These are phyloP conservation scores for Stentor coeruleus DNA, from an alignment of 73 alveolate genomes.

Conservation along the genomic window DNA sequence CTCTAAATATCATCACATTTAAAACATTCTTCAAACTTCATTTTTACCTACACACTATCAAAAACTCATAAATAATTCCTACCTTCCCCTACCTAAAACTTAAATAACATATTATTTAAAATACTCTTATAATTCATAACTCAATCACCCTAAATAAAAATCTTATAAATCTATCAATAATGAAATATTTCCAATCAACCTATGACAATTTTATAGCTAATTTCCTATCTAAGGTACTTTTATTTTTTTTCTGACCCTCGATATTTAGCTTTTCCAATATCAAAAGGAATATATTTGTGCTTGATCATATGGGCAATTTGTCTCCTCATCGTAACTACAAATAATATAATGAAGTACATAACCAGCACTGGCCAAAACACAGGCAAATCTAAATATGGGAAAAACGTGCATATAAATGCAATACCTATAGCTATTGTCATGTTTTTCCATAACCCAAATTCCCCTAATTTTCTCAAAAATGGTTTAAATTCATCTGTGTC, in stretches of 20 bases:
- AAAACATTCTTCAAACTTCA: too few relatives aligned
- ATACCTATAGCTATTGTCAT: slow-evolving; percentile 9
- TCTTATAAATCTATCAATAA: too few relatives aligned
- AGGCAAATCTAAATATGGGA: slow-evolving; percentile 36
- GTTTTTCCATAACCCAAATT: slow-evolving; percentile 38
- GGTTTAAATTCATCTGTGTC: slow-evolving; percentile 42
- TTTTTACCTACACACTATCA: too few relatives aligned
- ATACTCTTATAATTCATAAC: too few relatives aligned
- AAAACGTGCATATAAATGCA: slow-evolving; percentile 31
- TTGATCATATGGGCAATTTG: slow-evolving; percentile 45
- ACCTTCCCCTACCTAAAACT: too few relatives aligned
- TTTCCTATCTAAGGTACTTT: neutral
- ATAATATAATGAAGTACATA: slow-evolving; percentile 36
- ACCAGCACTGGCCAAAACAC: slow-evolving; percentile 46
- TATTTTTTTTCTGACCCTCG: neutral
- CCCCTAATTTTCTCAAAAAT: slow-evolving; percentile 34
- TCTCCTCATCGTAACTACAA: slow-evolving; percentile 41
- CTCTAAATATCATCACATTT: too few relatives aligned
- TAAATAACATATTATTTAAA: too few relatives aligned
- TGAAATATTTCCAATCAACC: too few relatives aligned
- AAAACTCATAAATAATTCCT: too few relatives aligned
- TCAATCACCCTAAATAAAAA: too few relatives aligned
- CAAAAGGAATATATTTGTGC: slow-evolving; percentile 46
- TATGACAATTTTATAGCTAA: too few relatives aligned
- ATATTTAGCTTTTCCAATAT: slow-evolving; percentile 37